These are phyloP conservation scores for Rosellinia necatrix DNA, from an alignment of 2,329 filamentous ascomycete genomes.

Conservation along the genomic window DNA sequence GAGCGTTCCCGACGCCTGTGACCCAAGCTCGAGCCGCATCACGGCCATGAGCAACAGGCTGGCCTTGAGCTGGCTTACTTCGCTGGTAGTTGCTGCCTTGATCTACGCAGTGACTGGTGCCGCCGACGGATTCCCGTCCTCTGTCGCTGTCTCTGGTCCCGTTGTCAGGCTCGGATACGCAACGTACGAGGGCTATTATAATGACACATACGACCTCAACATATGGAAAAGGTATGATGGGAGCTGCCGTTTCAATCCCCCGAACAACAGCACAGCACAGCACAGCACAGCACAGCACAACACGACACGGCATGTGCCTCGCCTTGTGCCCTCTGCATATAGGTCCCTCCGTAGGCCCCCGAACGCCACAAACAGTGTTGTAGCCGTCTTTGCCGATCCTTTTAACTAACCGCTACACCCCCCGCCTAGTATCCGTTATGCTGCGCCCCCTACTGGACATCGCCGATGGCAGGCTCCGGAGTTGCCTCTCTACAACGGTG, in stretches of 20 bases:
- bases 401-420: background rate
- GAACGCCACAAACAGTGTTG: conserved; percentile 2
- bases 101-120: background rate
- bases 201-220: conserved; percentile 34
- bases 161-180: conserved; percentile 36
- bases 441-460: conserved; percentile 35
- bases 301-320: background rate
- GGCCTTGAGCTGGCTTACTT: background rate
- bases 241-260: background rate
- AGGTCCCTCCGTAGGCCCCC: background rate
- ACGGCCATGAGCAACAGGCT: background rate
- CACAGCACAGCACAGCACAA: no score
- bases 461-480: conserved; percentile 38
- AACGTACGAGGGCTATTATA: conserved; percentile 36
- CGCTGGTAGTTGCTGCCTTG: background rate
- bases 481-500: conserved; percentile 27
- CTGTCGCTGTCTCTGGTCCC: conserved; percentile 8
- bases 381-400: background rate
- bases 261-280: no score
- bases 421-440: conserved; percentile 36
- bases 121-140: background rate
- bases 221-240: conserved; percentile 35
- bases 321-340: no score
- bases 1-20: background rate
- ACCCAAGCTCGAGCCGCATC: background rate